Base-by-base conservation (phyloP, 768 basidiomycete species). In the Pulveroboletus ravenelii region DNA sequence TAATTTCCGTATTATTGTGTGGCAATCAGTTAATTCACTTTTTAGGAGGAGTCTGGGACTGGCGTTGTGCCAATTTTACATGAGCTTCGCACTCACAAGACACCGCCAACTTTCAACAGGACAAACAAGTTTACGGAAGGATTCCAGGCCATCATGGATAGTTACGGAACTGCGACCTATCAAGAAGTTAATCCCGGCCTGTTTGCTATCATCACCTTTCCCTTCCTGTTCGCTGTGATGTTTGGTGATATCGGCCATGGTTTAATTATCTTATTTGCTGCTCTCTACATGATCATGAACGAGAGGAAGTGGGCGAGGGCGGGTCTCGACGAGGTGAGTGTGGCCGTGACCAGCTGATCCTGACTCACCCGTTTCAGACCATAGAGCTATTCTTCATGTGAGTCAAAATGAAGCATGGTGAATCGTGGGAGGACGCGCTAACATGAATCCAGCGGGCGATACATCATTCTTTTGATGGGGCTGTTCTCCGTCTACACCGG, bases 231-330 rank as follows among this genome's bases (percentile, higher is more conserved):
- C 62, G 95, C 93, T 5, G 91, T 99, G 72, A 99, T 99, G 96
- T 99, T 99, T 65, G 96, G 96, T 62, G 96, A 99, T 70, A 89
- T 98, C 63, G 96, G 96, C 3, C 96, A 99, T 70, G 96, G 93
- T 29, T 74, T 81, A 53, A 83, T 98, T 62, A 87, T 90, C 60
- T 78, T 88, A 55, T 62, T 78, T 37, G 81, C 85, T 15, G 95
- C 91, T 3, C 50, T 85, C 2, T 83, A 80, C 51, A 93, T 98
- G 90, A 92, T 97, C 64, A 48, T 87, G 48, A 74, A 79, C n/a
- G 96, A 99, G 72, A 82, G 78, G 69, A 84, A 80, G 62, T 77
- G 92, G 63, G 84, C 78, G 5, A 89, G 84, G 63, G 70, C 71
- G 15, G 83, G 85, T 55, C 74, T 93, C 20, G 87, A 80, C 60